Evolutionary conservation across 768 basidiomycete species (phyloP).

Genomic region (Tylopilus felleus): DNA sequence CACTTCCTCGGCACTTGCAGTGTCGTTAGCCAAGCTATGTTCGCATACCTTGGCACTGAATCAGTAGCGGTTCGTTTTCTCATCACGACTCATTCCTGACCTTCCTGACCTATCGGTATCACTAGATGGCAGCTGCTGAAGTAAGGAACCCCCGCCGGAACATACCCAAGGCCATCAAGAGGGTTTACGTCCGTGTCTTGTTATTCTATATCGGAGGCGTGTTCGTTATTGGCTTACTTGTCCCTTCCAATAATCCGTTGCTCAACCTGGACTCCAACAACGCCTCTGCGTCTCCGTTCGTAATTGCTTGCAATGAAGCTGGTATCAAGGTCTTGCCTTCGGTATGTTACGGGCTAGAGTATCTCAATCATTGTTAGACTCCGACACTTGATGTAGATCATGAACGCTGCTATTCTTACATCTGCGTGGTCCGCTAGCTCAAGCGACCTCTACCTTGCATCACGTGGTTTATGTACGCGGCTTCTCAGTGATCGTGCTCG

Average conservation of each 20-base stretch:
- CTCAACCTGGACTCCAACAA: slow-evolving; percentile 30
- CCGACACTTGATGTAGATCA: neutral
- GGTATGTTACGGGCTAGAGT: neutral
- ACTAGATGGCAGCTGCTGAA: slow-evolving; percentile 3
- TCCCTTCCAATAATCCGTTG: neutral
- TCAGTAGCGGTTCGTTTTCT: slow-evolving; percentile 1
- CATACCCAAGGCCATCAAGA: slow-evolving; percentile 1
- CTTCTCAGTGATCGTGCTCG: neutral
- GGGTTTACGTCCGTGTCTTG: slow-evolving; percentile 1
- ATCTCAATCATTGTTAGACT: neutral
- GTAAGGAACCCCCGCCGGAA: slow-evolving; percentile 4
- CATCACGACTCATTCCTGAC: neutral
- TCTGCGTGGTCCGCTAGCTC: slow-evolving; percentile 4
- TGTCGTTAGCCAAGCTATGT: neutral
- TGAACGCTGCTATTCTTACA: slow-evolving; percentile 4
- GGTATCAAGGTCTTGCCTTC: slow-evolving; percentile 3
- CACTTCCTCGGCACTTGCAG: slow-evolving; percentile 7
- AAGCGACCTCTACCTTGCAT: slow-evolving; percentile 1
- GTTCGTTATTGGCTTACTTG: slow-evolving; percentile 6
- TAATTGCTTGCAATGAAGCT: neutral
- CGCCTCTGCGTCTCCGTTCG: neutral
- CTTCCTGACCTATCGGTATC: neutral
- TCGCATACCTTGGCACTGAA: slow-evolving; percentile 1
- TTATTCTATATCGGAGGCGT: slow-evolving; percentile 4
- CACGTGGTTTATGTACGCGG: neutral